Conservation (phyloP, 768 basidiomycete species). For the Calocybe cyanea region DNA sequence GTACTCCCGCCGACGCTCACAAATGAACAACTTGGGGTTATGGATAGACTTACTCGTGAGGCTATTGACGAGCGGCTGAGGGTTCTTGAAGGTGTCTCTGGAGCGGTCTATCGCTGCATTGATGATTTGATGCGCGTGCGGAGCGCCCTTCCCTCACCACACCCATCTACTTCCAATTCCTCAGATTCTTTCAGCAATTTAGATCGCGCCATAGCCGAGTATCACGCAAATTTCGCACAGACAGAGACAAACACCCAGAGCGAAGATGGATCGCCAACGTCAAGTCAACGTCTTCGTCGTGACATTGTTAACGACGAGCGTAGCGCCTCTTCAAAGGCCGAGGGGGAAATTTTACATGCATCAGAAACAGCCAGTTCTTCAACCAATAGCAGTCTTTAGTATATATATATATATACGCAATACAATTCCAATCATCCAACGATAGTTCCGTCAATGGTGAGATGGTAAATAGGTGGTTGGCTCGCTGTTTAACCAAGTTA, state of each 20-base stretch:
- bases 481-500: constrained; percentile 50
- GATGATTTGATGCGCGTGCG: constrained; percentile 76
- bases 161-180: constrained; percentile 10
- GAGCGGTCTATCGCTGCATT: constrained; percentile 66
- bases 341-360: constrained; percentile 1
- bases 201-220: background rate
- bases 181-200: constrained; percentile 8
- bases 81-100: constrained; percentile 75
- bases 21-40: constrained; percentile 57
- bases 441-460: too few species aligned
- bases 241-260: background rate
- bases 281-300: constrained; percentile 5
- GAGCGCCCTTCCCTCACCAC: constrained; percentile 56
- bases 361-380: background rate
- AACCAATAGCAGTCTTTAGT: too few species aligned
- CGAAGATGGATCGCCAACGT: constrained; percentile 3
- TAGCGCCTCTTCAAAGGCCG: background rate
- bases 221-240: background rate
- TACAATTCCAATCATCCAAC: too few species aligned
- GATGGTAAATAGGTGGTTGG: constrained; percentile 33
- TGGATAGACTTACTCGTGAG: constrained; percentile 70
- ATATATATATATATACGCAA: too few species aligned
- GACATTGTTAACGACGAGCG: constrained; percentile 3
- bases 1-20: constrained; percentile 46
- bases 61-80: constrained; percentile 83